A percentile compares a stretch with the other conserved stretches of the same genome.
Evolutionary conservation across 2,329 filamentous ascomycete species (phyloP).

Genomic region (Pseudonectria foliicola): DNA sequence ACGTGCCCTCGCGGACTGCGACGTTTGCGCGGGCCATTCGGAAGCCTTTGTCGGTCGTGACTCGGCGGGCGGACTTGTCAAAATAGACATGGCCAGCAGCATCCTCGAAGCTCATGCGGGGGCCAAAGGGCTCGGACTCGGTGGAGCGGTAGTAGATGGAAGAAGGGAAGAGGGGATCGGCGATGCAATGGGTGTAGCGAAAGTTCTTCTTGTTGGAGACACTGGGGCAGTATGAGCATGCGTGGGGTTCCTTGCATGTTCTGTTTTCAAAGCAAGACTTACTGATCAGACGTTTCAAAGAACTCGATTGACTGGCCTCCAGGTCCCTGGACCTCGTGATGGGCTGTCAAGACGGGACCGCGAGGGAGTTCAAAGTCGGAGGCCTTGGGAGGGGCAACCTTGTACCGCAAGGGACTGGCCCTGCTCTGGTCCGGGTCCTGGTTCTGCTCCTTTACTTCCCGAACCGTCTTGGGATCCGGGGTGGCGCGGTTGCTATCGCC

Average conservation of each 20-base stretch:
- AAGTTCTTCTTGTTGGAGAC: conserved; percentile 66
- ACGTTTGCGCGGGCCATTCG: conserved; percentile 87
- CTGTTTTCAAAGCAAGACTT: conserved; percentile 22
- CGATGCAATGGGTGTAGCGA: conserved; percentile 84
- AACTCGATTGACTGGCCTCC: conserved; percentile 49
- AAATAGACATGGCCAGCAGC: conserved; percentile 80
- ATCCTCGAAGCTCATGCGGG: conserved; percentile 90
- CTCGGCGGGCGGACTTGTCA: conserved; percentile 63
- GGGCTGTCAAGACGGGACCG: conserved; percentile 48
- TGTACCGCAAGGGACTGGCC: conserved; percentile 51
- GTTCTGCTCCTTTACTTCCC: conserved; percentile 19
- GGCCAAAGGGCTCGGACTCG: conserved; percentile 73
- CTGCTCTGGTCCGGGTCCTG: conserved; percentile 32
- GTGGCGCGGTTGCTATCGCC: conserved; percentile 47
- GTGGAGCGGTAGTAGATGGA: conserved; percentile 85
- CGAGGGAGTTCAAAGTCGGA: conserved; percentile 55
- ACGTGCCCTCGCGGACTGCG: conserved; percentile 77
- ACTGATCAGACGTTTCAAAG: conserved; percentile 59
- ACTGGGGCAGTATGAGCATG: conserved; percentile 24
- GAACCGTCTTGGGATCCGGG: conserved; percentile 44
- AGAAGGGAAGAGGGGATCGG: conserved; percentile 79
- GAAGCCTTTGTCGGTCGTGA: conserved; percentile 90
- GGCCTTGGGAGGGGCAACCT: conserved; percentile 55
- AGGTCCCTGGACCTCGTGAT: conserved; percentile 45
- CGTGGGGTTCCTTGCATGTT: not conserved